Percentiles rank a stretch among this genome's conserved stretches.
These are phyloP conservation scores for Penicillium freii DNA, from an alignment of 2,329 filamentous ascomycete species.

Conservation along the genomic window DNA sequence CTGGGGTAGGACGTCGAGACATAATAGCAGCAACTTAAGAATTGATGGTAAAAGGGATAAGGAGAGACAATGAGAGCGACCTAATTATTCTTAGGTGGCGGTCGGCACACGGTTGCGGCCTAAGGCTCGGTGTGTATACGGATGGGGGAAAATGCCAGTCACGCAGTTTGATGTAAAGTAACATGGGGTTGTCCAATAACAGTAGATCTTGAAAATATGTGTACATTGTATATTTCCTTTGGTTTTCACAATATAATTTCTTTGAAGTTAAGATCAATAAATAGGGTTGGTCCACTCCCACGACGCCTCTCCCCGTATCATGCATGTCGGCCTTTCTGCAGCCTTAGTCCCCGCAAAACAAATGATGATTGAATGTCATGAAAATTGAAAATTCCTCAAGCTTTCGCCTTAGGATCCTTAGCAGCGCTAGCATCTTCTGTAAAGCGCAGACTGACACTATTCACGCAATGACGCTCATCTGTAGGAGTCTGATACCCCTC, in stretches of 20 bases:
- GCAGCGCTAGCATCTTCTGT: slow-evolving; percentile 57
- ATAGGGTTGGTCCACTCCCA: slow-evolving; percentile 6
- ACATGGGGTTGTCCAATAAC: background rate
- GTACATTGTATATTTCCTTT: background rate
- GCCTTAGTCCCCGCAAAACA: slow-evolving; percentile 5
- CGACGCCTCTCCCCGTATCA: slow-evolving; percentile 3
- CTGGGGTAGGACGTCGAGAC: slow-evolving; percentile 63
- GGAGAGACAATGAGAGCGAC: slow-evolving; percentile 22
- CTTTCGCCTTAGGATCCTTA: slow-evolving; percentile 29
- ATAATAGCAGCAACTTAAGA: slow-evolving; percentile 25
- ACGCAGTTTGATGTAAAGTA: slow-evolving; percentile 22
- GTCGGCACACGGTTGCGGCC: slow-evolving; percentile 28
- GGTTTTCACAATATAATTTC: background rate
- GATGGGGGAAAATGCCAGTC: slow-evolving; percentile 21
- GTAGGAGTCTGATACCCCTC: slow-evolving; percentile 82
- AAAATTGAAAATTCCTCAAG: slow-evolving; percentile 8
- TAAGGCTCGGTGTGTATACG: slow-evolving; percentile 26
- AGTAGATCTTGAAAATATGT: background rate
- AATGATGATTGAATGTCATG: background rate
- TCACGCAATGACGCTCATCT: slow-evolving; percentile 96
- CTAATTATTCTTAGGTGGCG: slow-evolving; percentile 30
- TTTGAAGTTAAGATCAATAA: background rate
- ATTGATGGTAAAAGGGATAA: slow-evolving; percentile 15
- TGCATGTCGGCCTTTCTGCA: slow-evolving; percentile 5
- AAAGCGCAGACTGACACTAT: slow-evolving; percentile 87